phyloP scores from a whole-genome alignment of 2,329 filamentous ascomycete genomes.

The Mycosphaerella arachidis region DNA sequence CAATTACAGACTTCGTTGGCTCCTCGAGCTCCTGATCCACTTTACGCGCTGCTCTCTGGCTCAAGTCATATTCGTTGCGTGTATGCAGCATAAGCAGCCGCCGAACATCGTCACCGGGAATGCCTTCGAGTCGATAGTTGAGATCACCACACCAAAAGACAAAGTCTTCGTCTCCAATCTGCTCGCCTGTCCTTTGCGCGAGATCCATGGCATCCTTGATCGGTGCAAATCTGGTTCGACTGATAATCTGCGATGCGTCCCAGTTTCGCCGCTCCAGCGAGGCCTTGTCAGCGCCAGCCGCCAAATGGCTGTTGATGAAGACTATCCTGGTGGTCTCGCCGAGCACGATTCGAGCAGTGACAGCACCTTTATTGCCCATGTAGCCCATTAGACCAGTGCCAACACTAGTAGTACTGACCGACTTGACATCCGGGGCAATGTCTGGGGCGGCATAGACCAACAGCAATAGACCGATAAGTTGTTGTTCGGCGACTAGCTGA shows the following conservation, averaged over 20 bases:
- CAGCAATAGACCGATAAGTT: constrained; percentile 79
- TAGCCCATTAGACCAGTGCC: constrained; percentile 90
- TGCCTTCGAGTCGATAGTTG: constrained; percentile 84
- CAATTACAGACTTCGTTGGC: constrained; percentile 24
- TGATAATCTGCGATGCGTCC: constrained; percentile 76
- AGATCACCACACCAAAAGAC: constrained; percentile 95
- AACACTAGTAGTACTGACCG: constrained; percentile 75
- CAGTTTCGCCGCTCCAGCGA: constrained; percentile 81
- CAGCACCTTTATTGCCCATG: constrained; percentile 92
- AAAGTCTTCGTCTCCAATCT: constrained; percentile 86
- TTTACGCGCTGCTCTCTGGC: constrained; percentile 30
- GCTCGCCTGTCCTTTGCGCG: constrained; percentile 55
- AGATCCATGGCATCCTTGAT: constrained; percentile 62
- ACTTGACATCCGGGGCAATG: constrained; percentile 68
- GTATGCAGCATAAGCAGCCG: constrained; percentile 78
- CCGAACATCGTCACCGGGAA: constrained; percentile 86
- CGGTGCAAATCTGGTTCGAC: constrained; percentile 72
- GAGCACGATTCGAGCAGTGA: constrained; percentile 73
- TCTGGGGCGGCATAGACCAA: constrained; percentile 80
- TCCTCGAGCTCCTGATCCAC: constrained; percentile 34
- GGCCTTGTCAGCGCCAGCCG: constrained; percentile 74
- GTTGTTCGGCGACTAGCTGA: constrained; percentile 69
- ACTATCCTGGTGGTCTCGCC: constrained; percentile 86
- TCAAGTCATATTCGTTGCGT: constrained; percentile 67
- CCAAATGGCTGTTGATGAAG: constrained; percentile 87